phyloP scores from a whole-genome alignment of 1,284 basidiomycete species.

The Mycosarcoma mackinlayi region DNA sequence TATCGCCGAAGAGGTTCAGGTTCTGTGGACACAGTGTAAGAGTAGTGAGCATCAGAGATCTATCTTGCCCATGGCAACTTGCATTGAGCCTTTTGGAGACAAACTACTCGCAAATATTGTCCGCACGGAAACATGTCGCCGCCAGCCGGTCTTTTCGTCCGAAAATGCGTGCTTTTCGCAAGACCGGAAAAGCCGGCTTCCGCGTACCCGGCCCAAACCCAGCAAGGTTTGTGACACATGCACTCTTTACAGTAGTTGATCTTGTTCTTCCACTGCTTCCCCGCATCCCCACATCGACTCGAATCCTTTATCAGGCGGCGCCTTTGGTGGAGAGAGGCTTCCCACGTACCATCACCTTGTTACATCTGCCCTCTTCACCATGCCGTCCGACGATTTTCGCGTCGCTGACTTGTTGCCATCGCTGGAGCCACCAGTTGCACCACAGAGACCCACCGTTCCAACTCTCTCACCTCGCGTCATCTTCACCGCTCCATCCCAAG shows the following conservation, averaged over 20 bases:
- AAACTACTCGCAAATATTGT: background rate
- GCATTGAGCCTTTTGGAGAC: no score
- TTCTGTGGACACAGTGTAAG: no score
- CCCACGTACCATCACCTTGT: no score
- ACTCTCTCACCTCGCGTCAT: constrained; percentile 24
- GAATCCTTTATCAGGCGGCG: no score
- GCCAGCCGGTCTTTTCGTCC: constrained; percentile 11
- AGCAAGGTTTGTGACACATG: no score
- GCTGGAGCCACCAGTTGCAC: constrained; percentile 17
- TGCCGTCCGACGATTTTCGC: constrained; percentile 23
- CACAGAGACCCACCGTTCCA: constrained; percentile 15
- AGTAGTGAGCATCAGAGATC: no score
- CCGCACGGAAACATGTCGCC: constrained; percentile 11
- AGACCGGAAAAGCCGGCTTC: constrained; percentile 31
- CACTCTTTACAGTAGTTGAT: background rate
- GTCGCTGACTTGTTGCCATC: constrained; percentile 39
- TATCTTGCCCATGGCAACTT: no score
- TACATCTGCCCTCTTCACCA: constrained; percentile 1
- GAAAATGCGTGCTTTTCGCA: constrained; percentile 8
- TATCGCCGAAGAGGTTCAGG: no score
- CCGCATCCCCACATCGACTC: background rate
- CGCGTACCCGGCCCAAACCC: constrained; percentile 20
- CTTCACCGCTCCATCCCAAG: constrained; percentile 39
- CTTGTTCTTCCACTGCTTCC: background rate
- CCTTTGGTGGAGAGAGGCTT: no score